A percentile compares a stretch with the other conserved stretches of the same genome.
Conservation (phyloP, 148 eudicot genomes). For the Chenopodium album region DNA sequence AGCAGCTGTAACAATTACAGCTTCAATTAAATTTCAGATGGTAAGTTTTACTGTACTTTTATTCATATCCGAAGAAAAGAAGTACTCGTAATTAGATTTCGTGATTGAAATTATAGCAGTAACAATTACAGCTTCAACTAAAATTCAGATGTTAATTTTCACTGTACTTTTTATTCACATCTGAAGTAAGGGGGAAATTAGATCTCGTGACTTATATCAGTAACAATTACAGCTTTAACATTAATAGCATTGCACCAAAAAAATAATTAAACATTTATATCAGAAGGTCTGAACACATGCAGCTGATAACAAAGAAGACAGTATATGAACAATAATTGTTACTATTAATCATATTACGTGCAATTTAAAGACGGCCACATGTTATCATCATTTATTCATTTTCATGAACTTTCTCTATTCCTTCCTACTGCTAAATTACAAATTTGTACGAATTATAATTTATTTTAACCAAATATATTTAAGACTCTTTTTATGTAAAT, state of each 20-base stretch:
- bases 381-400: not conserved
- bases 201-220: too few species aligned
- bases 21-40: too few species aligned
- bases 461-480: not conserved
- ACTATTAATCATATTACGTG: not conserved
- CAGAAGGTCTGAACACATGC: not conserved
- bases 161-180: too few species aligned
- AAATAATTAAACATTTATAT: too few species aligned
- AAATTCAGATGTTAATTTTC: too few species aligned
- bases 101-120: not conserved
- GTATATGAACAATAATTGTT: not conserved
- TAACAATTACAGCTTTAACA: too few species aligned
- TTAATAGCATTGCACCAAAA: too few species aligned
- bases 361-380: slow-evolving; percentile 1
- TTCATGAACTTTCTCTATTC: not conserved
- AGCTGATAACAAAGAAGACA: not conserved
- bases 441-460: not conserved
- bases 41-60: too few species aligned
- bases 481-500: not conserved
- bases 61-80: too few species aligned
- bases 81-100: too few species aligned
- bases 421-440: not conserved
- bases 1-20: too few species aligned
- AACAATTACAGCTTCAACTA: not conserved
- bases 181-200: too few species aligned